Evolutionary conservation across 192 early-diverging fungal genomes (phyloP), one percentile per base, ranked within the genome.

Genomic region (Paraglomus brasilianum): DNA sequence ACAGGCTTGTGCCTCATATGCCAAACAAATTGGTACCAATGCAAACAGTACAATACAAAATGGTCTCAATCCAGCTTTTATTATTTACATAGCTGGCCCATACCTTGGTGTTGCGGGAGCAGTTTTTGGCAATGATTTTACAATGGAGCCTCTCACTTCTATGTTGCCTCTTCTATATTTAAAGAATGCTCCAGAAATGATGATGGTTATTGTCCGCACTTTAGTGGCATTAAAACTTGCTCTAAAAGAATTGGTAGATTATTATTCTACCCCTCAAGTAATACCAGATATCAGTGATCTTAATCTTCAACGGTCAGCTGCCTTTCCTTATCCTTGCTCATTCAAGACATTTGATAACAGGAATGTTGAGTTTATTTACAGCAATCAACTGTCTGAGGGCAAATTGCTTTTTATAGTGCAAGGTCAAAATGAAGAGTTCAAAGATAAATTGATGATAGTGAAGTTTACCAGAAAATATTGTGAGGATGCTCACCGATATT

Each of bases 391-490:
- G 56, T 24, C 41, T 58, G 5, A 58, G 1, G 30, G 2, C n/a
- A 58, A 58, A 58, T 21, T 58, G 56, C 38, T 58, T 21, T 58
- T 58, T 39, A 30, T 36, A 39, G 56, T 58, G 56, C 56, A 58
- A 58, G n/a, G n/a, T n/a, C n/a, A n/a, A n/a, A n/a, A n/a, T n/a
- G 56, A 58, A n/a, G n/a, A n/a, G n/a, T n/a, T n/a, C n/a, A n/a
- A n/a, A n/a, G n/a, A n/a, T n/a, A n/a, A 58, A 39, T 39, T 58
- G 38, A 24, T 58, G 30, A 13, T 58, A 39, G 56, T 58, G 38
- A 58, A 58, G 41, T 58, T 58, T 58, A 39, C 41, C 2, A 58
- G 5, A 21, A 58, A 8, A 58, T 58, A 58, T 58, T 1, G 56
- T 30, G 38, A 10, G 30, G 5, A 58, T 58, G 56, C 41, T 58